A percentile compares a stretch with the other conserved stretches of the same genome.
Evolutionary conservation across 2,329 filamentous ascomycete genomes (phyloP).

Genomic region (Fusarium sp.): DNA sequence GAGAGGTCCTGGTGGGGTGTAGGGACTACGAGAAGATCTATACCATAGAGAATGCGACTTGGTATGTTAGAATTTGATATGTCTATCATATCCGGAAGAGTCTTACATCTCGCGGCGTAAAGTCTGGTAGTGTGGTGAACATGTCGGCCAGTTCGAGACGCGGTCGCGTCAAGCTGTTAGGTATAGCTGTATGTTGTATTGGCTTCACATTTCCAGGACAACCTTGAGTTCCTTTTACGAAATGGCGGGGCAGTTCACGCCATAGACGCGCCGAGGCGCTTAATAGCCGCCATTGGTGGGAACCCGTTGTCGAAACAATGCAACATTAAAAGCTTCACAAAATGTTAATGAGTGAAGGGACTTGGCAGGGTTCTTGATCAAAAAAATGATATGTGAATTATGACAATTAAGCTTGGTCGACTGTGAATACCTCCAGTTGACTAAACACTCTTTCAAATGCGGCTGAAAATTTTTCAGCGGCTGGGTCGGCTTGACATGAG

Average conservation of each 20-base stretch:
- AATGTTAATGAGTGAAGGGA: background rate
- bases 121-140: slow-evolving; percentile 73
- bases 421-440: background rate
- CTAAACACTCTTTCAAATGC: slow-evolving; percentile 1
- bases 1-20: slow-evolving; percentile 51
- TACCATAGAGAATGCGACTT: slow-evolving; percentile 83
- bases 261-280: slow-evolving; percentile 40
- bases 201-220: slow-evolving; percentile 29
- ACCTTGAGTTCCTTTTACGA: slow-evolving; percentile 11
- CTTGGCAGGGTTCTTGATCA: background rate
- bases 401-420: slow-evolving; percentile 5
- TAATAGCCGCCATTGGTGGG: slow-evolving; percentile 41
- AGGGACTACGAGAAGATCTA: slow-evolving; percentile 69
- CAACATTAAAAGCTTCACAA: slow-evolving; percentile 19
- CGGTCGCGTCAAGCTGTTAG: slow-evolving; percentile 31
- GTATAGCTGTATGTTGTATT: slow-evolving; percentile 31
- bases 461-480: slow-evolving; percentile 31
- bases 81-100: background rate
- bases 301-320: slow-evolving; percentile 12
- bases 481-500: slow-evolving; percentile 37
- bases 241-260: slow-evolving; percentile 38
- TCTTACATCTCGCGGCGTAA: slow-evolving; percentile 78
- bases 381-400: slow-evolving; percentile 3
- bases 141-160: slow-evolving; percentile 54
- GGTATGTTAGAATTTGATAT: slow-evolving; percentile 18